Percentiles rank a stretch among this genome's conserved stretches.
Evolutionary conservation across 2,329 filamentous ascomycete genomes (phyloP).

Genomic region (Pochonia chlamydosporia): DNA sequence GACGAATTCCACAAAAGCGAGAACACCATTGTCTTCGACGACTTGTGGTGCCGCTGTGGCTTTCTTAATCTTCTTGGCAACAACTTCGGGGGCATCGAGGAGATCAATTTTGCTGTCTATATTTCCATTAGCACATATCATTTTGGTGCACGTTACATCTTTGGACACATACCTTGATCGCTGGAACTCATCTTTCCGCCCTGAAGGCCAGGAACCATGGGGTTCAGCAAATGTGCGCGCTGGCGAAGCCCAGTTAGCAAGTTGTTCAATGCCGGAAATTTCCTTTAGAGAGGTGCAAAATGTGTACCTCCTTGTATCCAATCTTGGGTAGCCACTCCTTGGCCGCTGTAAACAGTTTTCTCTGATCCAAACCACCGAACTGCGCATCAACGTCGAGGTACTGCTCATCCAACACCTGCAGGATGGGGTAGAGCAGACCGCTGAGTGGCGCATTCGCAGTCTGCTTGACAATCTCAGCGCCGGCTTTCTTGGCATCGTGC

Average conservation of each 20-base stretch:
- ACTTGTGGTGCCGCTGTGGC: conserved; percentile 71
- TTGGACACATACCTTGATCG: conserved; percentile 46
- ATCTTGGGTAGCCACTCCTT: conserved; percentile 80
- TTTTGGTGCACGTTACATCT: background rate
- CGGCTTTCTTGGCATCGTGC: conserved; percentile 82
- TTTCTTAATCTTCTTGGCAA: conserved; percentile 81
- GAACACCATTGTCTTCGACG: conserved; percentile 78
- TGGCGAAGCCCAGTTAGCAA: conserved; percentile 11
- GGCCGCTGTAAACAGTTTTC: conserved; percentile 83
- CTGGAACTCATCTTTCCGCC: conserved; percentile 84
- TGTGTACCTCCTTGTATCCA: conserved; percentile 63
- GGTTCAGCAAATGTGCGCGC: conserved; percentile 43
- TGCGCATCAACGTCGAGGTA: conserved; percentile 84
- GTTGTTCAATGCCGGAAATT: too few species aligned
- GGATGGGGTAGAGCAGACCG: conserved; percentile 34
- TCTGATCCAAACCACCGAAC: conserved; percentile 78
- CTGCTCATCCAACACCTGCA: conserved; percentile 89
- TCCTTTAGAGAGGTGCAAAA: too few species aligned
- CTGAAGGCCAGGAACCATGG: conserved; percentile 83
- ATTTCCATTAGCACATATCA: background rate
- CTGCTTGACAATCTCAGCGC: conserved; percentile 93
- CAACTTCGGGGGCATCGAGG: conserved; percentile 69
- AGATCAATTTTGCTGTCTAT: conserved; percentile 85
- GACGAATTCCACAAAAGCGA: conserved; percentile 83
- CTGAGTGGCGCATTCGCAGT: conserved; percentile 66